phyloP scores from a whole-genome alignment of 176 grass and related monocot genomes.

The Bonia amplexicaulis region DNA sequence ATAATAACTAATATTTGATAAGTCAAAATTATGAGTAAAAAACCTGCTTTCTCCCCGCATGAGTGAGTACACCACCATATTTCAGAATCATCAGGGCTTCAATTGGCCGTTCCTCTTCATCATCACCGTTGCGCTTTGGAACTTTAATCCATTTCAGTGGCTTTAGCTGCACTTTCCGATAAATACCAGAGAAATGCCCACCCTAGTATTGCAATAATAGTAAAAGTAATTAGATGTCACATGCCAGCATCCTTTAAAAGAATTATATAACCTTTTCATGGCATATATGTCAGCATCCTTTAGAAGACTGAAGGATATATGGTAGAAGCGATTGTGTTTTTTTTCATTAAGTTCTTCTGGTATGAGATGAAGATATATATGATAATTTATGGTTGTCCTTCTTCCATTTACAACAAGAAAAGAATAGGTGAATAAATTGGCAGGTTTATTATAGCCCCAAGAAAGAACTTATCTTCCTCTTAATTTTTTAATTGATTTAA shows the following conservation, averaged over 20 bases:
- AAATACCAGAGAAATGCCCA: slow-evolving; percentile 97
- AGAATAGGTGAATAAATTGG: not conserved
- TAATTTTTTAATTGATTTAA: not conserved
- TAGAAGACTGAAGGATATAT: slow-evolving; percentile 13
- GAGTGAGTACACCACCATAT: slow-evolving; percentile 97
- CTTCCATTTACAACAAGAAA: slow-evolving; percentile 9
- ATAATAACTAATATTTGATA: slow-evolving; percentile 4
- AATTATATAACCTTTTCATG: not conserved
- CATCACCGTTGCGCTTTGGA: slow-evolving; percentile 56
- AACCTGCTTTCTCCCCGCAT: slow-evolving; percentile 99
- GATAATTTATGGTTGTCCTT: not conserved
- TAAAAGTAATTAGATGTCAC: slow-evolving; percentile 5
- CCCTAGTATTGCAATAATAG: slow-evolving; percentile 40
- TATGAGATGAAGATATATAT: not conserved
- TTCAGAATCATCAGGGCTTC: slow-evolving; percentile 99
- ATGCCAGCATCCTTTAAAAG: not conserved
- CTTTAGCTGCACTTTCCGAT: slow-evolving; percentile 98
- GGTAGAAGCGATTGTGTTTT: not conserved
- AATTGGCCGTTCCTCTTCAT: slow-evolving; percentile 73
- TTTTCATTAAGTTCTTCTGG: not conserved
- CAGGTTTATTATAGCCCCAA: not conserved
- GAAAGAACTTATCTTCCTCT: not conserved
- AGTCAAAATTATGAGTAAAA: not conserved
- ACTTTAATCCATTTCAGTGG: slow-evolving; percentile 96
- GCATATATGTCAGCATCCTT: not conserved